Conservation (phyloP, 495 filamentous ascomycete species). For the Evansstolkia leycettana region DNA sequence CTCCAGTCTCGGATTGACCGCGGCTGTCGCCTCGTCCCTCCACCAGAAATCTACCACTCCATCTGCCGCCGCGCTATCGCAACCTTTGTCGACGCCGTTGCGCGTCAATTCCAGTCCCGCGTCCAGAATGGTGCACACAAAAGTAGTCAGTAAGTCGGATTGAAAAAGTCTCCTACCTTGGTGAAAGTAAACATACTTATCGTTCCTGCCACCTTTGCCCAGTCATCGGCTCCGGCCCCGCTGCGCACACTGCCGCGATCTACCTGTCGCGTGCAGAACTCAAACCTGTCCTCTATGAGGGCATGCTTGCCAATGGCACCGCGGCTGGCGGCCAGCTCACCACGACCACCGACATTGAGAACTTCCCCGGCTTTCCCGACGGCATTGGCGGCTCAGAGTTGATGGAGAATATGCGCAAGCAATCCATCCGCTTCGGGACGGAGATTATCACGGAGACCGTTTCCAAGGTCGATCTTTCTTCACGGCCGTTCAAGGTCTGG, state of each 20-base stretch:
- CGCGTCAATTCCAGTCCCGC: slow-evolving; percentile 24
- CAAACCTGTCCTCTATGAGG: slow-evolving; percentile 83
- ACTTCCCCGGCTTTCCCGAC: slow-evolving; percentile 87
- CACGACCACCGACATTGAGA: slow-evolving; percentile 96
- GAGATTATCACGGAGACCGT: slow-evolving; percentile 88
- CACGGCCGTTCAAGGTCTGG: slow-evolving; percentile 85
- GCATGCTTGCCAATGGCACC: slow-evolving; percentile 93
- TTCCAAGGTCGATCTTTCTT: slow-evolving; percentile 70
- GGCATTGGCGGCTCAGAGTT: slow-evolving; percentile 75
- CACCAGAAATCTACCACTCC: slow-evolving; percentile 41
- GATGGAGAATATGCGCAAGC: slow-evolving; percentile 91
- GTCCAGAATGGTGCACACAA: slow-evolving; percentile 60
- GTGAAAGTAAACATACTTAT: no score
- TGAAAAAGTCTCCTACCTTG: no score
- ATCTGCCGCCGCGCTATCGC: slow-evolving; percentile 23
- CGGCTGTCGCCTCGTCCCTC: slow-evolving; percentile 53
- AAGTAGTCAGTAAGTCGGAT: slow-evolving; percentile 69
- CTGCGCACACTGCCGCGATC: slow-evolving; percentile 91
- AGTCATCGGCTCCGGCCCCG: slow-evolving; percentile 87
- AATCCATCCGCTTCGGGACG: slow-evolving; percentile 86
- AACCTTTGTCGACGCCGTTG: slow-evolving; percentile 27
- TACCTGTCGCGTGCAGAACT: slow-evolving; percentile 92
- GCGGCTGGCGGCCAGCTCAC: slow-evolving; percentile 93
- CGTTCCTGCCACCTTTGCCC: background rate
- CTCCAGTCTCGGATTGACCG: slow-evolving; percentile 44